phyloP scores from a whole-genome alignment of 257 asterid genomes.

The Plantago ovata region DNA sequence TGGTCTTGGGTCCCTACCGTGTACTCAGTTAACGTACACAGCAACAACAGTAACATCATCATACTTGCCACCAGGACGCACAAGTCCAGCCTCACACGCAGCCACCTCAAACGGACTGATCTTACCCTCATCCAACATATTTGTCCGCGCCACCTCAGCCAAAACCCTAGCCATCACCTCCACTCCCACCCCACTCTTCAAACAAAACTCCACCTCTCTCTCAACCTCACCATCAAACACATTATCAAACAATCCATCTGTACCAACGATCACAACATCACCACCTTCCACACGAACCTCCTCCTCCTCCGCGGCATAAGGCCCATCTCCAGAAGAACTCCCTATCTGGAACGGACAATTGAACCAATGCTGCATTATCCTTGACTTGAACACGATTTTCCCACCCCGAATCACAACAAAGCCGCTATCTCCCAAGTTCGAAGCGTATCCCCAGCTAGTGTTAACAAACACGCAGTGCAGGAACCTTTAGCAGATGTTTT shows the following conservation, averaged over 20 bases:
- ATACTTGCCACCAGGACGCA: background rate
- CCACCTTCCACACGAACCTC: background rate
- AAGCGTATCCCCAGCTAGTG: conserved; percentile 17
- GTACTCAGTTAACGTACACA: background rate
- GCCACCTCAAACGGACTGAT: background rate
- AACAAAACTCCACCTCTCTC: background rate
- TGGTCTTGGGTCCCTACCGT: too few species aligned
- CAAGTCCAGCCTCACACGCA: background rate
- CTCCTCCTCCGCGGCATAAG: background rate
- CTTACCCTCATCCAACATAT: background rate
- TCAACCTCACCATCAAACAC: background rate
- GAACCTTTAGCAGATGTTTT: conserved; percentile 2
- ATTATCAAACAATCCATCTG: conserved; percentile 4
- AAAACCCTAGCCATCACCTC: background rate
- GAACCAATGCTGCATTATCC: background rate
- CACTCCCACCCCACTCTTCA: background rate
- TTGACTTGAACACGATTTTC: background rate
- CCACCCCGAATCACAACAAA: conserved; percentile 6
- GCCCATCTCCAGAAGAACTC: background rate
- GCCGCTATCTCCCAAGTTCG: conserved; percentile 32
- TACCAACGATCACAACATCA: conserved; percentile 2
- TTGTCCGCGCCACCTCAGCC: background rate
- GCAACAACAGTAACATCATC: conserved; percentile 7
- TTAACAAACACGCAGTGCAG: conserved; percentile 31
- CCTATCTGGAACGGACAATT: background rate